Evolutionary conservation across 768 basidiomycete species (phyloP).

Genomic region (Royoungia palumana): DNA sequence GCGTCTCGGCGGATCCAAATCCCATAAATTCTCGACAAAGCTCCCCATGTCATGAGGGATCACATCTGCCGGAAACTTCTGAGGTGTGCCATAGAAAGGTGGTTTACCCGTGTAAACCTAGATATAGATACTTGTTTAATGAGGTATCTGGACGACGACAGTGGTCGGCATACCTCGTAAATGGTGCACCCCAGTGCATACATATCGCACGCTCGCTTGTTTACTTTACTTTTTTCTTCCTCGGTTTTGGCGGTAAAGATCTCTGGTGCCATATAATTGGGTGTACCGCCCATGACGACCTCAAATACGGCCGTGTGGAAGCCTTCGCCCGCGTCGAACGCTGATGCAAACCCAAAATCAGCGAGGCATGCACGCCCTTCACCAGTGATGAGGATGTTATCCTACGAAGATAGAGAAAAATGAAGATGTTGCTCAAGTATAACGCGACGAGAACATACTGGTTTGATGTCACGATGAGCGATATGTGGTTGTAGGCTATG

Average conservation of each 20-base stretch:
- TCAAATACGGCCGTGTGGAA: conserved; percentile 9
- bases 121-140: neutral
- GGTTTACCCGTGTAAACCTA: conserved; percentile 18
- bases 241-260: conserved; percentile 2
- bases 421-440: neutral
- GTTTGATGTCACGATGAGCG: conserved; percentile 30
- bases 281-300: conserved; percentile 15
- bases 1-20: conserved; percentile 12
- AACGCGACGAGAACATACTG: conserved; percentile 16
- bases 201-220: conserved; percentile 35
- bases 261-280: conserved; percentile 26
- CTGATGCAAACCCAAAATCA: conserved; percentile 43
- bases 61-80: conserved; percentile 14
- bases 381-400: conserved; percentile 45
- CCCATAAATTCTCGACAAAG: conserved; percentile 32
- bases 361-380: conserved; percentile 43
- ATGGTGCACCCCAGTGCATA: conserved; percentile 42
- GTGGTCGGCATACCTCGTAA: conserved; percentile 32
- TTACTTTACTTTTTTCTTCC: conserved; percentile 12
- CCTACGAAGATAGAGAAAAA: conserved; percentile 28
- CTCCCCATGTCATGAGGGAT: conserved; percentile 27
- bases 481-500: conserved; percentile 40
- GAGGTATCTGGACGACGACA: neutral
- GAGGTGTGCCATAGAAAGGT: conserved; percentile 12
- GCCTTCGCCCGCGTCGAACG: conserved; percentile 15